phyloP scores from a whole-genome alignment of 768 basidiomycete species.

The Suillus placidus region DNA sequence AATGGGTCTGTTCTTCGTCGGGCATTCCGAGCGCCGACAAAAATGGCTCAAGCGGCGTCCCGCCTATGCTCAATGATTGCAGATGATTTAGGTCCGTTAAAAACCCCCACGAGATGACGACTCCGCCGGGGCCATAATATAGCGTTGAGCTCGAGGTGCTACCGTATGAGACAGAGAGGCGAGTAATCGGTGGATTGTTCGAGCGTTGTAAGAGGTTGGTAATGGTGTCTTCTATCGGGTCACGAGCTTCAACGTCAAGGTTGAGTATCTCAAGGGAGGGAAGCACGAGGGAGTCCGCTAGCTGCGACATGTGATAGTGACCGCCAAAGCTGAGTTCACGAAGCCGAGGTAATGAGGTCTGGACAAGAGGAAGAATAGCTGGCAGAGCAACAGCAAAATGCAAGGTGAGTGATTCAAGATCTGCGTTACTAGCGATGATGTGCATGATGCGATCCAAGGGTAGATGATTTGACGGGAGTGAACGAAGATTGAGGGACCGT shows the following conservation, averaged over 20 bases:
- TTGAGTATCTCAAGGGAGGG: constrained; percentile 61
- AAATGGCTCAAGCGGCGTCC: constrained; percentile 66
- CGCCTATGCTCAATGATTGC: constrained; percentile 62
- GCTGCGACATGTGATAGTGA: constrained; percentile 61
- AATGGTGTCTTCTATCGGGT: constrained; percentile 74
- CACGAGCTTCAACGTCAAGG: constrained; percentile 75
- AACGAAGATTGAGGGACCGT: constrained; percentile 60
- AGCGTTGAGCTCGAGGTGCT: constrained; percentile 41
- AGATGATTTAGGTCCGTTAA: constrained; percentile 61
- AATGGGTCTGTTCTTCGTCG: constrained; percentile 59
- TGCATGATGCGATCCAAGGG: constrained; percentile 71
- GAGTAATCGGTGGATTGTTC: constrained; percentile 54
- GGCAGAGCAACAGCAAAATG: constrained; percentile 64
- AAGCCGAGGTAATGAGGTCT: constrained; percentile 56
- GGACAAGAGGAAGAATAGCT: constrained; percentile 62
- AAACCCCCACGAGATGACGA: constrained; percentile 69
- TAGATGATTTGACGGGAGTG: constrained; percentile 63
- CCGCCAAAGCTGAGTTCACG: constrained; percentile 64
- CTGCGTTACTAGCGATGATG: constrained; percentile 60
- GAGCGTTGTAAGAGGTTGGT: constrained; percentile 62
- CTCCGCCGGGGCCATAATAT: constrained; percentile 61
- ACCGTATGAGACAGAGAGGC: constrained; percentile 67
- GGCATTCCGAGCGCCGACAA: constrained; percentile 58
- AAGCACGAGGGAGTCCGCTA: constrained; percentile 62
- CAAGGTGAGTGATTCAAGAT: constrained; percentile 57